phyloP scores from a whole-genome alignment of 441 rosid genomes.

The Caryocar brasiliense region DNA sequence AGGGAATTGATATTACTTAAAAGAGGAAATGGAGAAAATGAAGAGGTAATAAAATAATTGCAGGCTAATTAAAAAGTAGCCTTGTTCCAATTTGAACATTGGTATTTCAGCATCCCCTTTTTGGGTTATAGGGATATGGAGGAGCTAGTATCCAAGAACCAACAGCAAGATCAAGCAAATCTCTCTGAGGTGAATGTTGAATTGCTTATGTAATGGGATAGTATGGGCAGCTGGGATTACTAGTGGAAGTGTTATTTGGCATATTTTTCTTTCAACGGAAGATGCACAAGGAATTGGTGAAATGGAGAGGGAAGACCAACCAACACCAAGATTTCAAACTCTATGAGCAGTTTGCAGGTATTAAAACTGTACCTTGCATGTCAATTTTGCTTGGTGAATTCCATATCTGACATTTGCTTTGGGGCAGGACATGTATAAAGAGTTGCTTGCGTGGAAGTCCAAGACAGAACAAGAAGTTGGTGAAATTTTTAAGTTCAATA shows the following conservation, averaged over 20 bases:
- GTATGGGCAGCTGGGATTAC: slow-evolving; percentile 1
- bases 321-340: slow-evolving; percentile 51
- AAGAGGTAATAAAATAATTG: slow-evolving; percentile 42
- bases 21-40: slow-evolving; percentile 57
- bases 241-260: slow-evolving; percentile 8
- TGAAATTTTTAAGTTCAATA: slow-evolving; percentile 53
- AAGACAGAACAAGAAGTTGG: slow-evolving; percentile 53
- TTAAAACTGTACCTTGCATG: background rate
- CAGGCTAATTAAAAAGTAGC: slow-evolving; percentile 2
- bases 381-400: background rate
- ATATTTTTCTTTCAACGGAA: slow-evolving; percentile 28
- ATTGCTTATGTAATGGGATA: background rate
- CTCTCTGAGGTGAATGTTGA: slow-evolving; percentile 43
- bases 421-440: slow-evolving; percentile 48
- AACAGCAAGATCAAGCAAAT: slow-evolving; percentile 34
- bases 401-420: slow-evolving; percentile 3
- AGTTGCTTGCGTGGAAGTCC: slow-evolving; percentile 52
- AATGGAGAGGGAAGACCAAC: slow-evolving; percentile 58
- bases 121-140: slow-evolving; percentile 57
- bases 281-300: slow-evolving; percentile 41
- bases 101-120: too few relatives aligned
- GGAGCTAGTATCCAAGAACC: slow-evolving; percentile 37
- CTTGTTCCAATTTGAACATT: background rate
- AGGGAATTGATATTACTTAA: slow-evolving; percentile 40
- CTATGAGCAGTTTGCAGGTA: slow-evolving; percentile 71